Base-by-base conservation (phyloP, 805 yeast genomes). In the Metschnikowia noctiluminum region DNA sequence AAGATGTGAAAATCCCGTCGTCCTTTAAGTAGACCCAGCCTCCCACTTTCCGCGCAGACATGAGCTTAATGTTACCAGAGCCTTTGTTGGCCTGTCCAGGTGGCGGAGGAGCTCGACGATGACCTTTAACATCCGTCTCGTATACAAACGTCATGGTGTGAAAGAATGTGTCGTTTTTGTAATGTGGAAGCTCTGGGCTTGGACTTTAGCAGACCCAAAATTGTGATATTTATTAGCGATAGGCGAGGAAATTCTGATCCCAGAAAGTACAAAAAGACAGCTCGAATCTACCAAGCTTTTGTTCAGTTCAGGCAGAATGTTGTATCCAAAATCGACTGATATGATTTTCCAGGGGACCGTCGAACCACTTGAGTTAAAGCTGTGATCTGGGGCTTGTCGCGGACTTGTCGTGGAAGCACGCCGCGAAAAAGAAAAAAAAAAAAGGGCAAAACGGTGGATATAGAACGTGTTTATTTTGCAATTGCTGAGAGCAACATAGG, bases 1-100 rank as follows among this genome's bases (percentile, higher is more conserved):
- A 90, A 6, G 90, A 81, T 54, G 89, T 80, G 53, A 92, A 71
- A 28, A 73, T 62, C 12, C 97, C 97, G 59, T 92, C 97, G 59
- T 92, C 98, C 65, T 89, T 91, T 50, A 89, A 83, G 46, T 87
- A 87, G 21, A 89, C 91, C 96, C 96, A 91, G 0, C 97, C 97
- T 49, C 81, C 76, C 49, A 65, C 70, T 35, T 53, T 55, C n/a
- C 54, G 48, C 12, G 53, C 37, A 28, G 51, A 45, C n/a, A 48
- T 35, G 40, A 54, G 31, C 26, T 42, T 44, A 42, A 50, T 42
- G 26, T 51, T 45, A 28, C 50, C 46, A 31, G 43, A 15, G 8
- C 38, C 31, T 13, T 30, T 45, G 7, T n/a, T 16, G 21, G 37
- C 15, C 30, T 36, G 42, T 9, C 51, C 53, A 3, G 77, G 77